These are phyloP conservation scores for Aspergillus baeticus DNA, from an alignment of 495 filamentous ascomycete species.

Conservation along the genomic window DNA sequence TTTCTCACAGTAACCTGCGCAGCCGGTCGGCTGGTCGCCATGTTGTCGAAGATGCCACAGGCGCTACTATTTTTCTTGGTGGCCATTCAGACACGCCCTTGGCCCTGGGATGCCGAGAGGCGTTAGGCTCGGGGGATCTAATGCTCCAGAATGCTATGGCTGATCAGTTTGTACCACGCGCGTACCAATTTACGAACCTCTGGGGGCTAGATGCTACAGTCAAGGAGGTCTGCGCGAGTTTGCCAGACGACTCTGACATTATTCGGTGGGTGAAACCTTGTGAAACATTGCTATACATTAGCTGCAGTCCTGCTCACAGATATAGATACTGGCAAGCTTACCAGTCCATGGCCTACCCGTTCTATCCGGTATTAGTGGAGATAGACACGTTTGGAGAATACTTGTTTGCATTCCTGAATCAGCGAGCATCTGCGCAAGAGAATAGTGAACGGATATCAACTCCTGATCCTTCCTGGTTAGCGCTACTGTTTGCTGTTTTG, in stretches of 20 bases:
- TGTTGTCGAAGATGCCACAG: slow-evolving; percentile 27
- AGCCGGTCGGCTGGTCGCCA: slow-evolving; percentile 20
- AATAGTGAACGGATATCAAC: background rate
- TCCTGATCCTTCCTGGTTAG: slow-evolving; percentile 19
- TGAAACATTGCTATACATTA: too few species aligned
- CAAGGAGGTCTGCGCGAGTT: slow-evolving; percentile 21
- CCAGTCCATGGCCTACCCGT: slow-evolving; percentile 20
- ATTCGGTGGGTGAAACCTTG: slow-evolving; percentile 26
- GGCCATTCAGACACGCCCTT: slow-evolving; percentile 23
- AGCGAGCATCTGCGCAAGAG: slow-evolving; percentile 2
- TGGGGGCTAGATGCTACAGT: slow-evolving; percentile 20
- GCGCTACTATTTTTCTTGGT: slow-evolving; percentile 25
- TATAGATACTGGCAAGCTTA: slow-evolving; percentile 28
- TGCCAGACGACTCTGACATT: slow-evolving; percentile 26
- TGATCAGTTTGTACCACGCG: slow-evolving; percentile 23
- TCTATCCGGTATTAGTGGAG: slow-evolving; percentile 23
- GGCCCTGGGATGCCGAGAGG: slow-evolving; percentile 20
- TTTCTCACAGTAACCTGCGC: background rate
- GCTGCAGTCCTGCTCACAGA: background rate
- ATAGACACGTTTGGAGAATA: slow-evolving; percentile 18
- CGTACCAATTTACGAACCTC: slow-evolving; percentile 27
- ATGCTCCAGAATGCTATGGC: slow-evolving; percentile 17
- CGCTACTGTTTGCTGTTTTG: slow-evolving; percentile 64
- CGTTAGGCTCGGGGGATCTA: slow-evolving; percentile 3
- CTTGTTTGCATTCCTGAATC: slow-evolving; percentile 23